A percentile compares a stretch with the other conserved stretches of the same genome.
phyloP scores from a whole-genome alignment of 164 flowering plant genomes.

The Amborella trichopoda region DNA sequence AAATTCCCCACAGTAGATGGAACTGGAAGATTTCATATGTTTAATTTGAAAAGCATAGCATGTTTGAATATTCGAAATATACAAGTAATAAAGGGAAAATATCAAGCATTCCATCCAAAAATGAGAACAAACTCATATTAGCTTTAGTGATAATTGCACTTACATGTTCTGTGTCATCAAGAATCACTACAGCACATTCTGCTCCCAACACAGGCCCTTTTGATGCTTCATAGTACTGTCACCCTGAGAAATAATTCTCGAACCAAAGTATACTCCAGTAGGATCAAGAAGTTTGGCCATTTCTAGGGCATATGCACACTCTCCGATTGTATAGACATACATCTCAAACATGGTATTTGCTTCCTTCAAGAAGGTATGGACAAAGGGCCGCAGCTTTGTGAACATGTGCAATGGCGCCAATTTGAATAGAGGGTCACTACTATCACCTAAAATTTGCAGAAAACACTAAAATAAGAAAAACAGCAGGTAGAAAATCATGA shows the following conservation, averaged over 20 bases:
- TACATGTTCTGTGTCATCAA: constrained; percentile 84
- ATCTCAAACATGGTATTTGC: constrained; percentile 72
- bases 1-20: too few relatives aligned
- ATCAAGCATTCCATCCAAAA: too few relatives aligned
- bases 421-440: too few relatives aligned
- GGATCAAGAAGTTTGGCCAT: constrained; percentile 83
- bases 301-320: constrained; percentile 56
- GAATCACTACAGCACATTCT: constrained; percentile 65
- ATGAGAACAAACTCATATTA: too few relatives aligned
- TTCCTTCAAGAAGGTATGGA: constrained; percentile 59
- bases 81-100: too few relatives aligned
- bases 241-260: constrained; percentile 60
- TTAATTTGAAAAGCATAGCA: too few relatives aligned
- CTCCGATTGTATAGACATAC: constrained; percentile 84
- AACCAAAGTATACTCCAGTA: constrained; percentile 33
- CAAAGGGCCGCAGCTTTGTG: constrained; percentile 85
- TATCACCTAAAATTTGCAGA: too few relatives aligned
- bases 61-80: too few relatives aligned
- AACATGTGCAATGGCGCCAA: constrained; percentile 48
- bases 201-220: constrained; percentile 72
- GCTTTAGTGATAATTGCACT: too few relatives aligned
- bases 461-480: too few relatives aligned
- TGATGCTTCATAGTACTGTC: constrained; percentile 64
- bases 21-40: too few relatives aligned
- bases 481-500: too few relatives aligned